Base-by-base conservation (phyloP, 257 asterid genomes). In the Leonotis leonurus region DNA sequence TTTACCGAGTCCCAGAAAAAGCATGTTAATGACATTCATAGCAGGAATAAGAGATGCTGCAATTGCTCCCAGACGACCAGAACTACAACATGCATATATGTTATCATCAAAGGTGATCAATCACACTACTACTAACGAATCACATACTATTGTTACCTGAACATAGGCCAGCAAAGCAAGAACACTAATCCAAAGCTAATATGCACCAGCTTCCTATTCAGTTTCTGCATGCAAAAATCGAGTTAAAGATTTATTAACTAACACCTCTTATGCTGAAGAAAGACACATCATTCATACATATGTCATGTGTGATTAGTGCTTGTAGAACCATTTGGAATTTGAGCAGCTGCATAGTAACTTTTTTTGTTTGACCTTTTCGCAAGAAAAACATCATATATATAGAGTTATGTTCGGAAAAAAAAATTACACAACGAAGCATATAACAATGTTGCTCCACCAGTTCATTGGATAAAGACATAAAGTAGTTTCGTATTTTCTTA, bases 91-190 rank as follows among this genome's bases (percentile, higher is more conserved):
- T 59, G n/a, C n/a, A 67, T 12, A 6, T 29, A 29, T 29, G 68
- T 26, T 46, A 71, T 26, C 46, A n/a, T n/a, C n/a, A n/a, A n/a
- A n/a, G 70, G 40, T 67, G 65, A 70, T 74, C 62, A 60, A 62
- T 61, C 62, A 70, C 18, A 37, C n/a, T 35, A 17, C n/a, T 46
- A 52, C 40, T n/a, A 64, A 58, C 12, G n/a, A 17, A 52, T 37
- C 51, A 43, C 9, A 8, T 10, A n/a, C 59, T 8, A 53, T 26
- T 55, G 22, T 54, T 77, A 92, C 99, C 99, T 92, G 95, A 92
- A 92, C 95, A 92, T 81, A 24, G 99, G 99, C 99, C 97, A 92
- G 85, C 96, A 92, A 54, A 86, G 90, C 94, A 86, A 83, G 96
- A 92, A 92, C 26, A 78, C 87, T 61, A 81, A 73, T 70, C 99